Conservation (phyloP, 179 eudicot genomes). For the Carnegiea gigantea region DNA sequence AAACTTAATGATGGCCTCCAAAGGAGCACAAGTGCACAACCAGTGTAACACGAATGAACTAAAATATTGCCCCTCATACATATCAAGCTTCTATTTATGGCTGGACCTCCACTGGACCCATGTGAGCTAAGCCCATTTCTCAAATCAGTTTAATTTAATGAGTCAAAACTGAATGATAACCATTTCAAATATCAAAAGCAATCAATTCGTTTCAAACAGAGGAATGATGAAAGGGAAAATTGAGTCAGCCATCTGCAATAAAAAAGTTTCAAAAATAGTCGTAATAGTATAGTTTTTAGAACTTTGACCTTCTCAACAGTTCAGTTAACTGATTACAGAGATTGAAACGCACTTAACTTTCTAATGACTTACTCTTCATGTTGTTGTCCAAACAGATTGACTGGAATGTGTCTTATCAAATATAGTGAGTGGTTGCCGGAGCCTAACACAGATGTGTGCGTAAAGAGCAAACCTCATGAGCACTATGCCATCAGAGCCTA, state of each 20-base stretch:
- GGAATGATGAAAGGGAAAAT: not conserved
- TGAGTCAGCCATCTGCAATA: not conserved
- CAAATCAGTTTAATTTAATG: no score
- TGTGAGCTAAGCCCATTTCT: no score
- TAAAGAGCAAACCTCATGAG: no score
- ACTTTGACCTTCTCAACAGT: no score
- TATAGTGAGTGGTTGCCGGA: not conserved
- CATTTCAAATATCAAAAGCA: not conserved
- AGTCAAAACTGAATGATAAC: no score
- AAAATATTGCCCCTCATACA: not conserved
- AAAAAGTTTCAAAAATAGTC: no score
- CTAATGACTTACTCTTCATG: not conserved
- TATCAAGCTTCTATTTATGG: not conserved
- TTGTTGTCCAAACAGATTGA: no score
- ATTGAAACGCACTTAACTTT: not conserved
- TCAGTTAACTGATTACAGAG: no score
- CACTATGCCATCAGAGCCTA: no score
- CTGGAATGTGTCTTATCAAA: not conserved
- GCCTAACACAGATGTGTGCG: no score
- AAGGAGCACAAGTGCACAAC: not conserved
- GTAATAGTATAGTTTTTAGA: no score
- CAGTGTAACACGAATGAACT: not conserved
- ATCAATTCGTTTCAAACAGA: not conserved
- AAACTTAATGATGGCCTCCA: not conserved
- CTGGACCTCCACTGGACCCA: no score